phyloP scores from a whole-genome alignment of 2,329 filamentous ascomycete species.

The Nemania sp. region DNA sequence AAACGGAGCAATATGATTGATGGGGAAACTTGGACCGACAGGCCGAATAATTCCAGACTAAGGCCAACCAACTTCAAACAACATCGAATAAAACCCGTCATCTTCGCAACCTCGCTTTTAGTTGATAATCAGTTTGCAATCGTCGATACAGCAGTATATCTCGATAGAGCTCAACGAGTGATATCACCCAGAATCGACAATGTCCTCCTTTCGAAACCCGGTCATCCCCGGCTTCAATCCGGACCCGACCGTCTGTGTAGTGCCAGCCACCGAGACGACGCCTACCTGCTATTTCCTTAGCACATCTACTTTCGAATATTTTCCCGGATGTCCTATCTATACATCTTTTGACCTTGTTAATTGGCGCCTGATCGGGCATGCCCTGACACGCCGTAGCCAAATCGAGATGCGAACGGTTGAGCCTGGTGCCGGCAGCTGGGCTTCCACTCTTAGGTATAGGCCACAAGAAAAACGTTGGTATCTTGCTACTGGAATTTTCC shows the following conservation, averaged over 20 bases:
- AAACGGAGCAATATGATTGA: conserved; percentile 26
- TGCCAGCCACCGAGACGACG: conserved; percentile 36
- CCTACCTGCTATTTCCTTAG: conserved; percentile 57
- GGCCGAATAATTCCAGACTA: conserved; percentile 2
- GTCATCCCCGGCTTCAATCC: conserved; percentile 65
- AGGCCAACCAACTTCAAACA: background rate
- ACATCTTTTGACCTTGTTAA: conserved; percentile 57
- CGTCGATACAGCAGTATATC: background rate
- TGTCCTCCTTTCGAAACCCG: conserved; percentile 50
- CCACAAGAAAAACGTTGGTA: conserved; percentile 48
- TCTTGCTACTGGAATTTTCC: conserved; percentile 51
- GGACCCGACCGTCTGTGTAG: conserved; percentile 56
- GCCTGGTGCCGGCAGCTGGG: conserved; percentile 55
- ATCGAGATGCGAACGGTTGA: conserved; percentile 57
- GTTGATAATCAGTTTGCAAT: background rate
- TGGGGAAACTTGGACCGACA: conserved; percentile 30
- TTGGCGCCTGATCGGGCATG: conserved; percentile 58
- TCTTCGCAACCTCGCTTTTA: background rate
- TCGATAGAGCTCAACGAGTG: background rate
- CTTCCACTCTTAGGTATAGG: conserved; percentile 52
- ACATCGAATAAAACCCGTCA: background rate
- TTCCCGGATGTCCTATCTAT: conserved; percentile 65
- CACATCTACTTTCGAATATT: conserved; percentile 66
- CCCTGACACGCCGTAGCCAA: conserved; percentile 54
- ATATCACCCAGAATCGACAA: background rate